Evolutionary conservation across 305 asterid genomes (phyloP), one percentile per base, ranked within the genome.

Genomic region (Rubia occidens): DNA sequence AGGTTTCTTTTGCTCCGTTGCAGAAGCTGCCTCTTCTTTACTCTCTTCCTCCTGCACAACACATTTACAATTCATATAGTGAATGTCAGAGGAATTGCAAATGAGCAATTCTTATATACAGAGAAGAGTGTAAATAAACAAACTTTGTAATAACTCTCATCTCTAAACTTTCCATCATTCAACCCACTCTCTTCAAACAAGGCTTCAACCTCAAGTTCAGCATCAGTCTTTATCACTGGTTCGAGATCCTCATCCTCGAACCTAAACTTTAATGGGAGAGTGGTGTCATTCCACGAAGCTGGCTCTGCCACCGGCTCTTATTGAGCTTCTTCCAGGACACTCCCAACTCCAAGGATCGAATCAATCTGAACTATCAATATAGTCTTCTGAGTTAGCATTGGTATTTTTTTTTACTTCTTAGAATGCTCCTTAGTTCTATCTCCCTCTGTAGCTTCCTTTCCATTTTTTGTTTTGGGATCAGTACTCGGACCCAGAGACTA

Each of bases 231-330:
- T 37, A 77, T 86, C 24, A 47, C 73, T 37, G 51, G 54, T 68
- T 77, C 29, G 32, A 74, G 80, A 44, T 62, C 69, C 69, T 81
- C 88, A 39, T 85, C 86, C 18, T 80, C 84, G 42, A 87, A 85
- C 56, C 78, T 54, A 66, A 87, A 85, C 72, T 78, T 87, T 71
- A 21, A 26, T 0, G 89, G 84, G 32, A 78, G 51, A 2, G 3
- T 44, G 51, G 51, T 1, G 51, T 2, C 51, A 8, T 44, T 44
- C 51, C 14, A 8, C 51, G 13, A 8, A 44, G 51, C 10, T 44
- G 51, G 14, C 11, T 44, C 51, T 44, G 2, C 51, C 51, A 44
- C 51, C 2, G 14, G 14, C 14, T 44, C 51, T 44, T 44, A 8
- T 44, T 1, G 10, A 8, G 51, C 51, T 44, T 44, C 51, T 8